These are phyloP conservation scores for Termitomyces sp. DNA, from an alignment of 768 basidiomycete species.

Conservation along the genomic window DNA sequence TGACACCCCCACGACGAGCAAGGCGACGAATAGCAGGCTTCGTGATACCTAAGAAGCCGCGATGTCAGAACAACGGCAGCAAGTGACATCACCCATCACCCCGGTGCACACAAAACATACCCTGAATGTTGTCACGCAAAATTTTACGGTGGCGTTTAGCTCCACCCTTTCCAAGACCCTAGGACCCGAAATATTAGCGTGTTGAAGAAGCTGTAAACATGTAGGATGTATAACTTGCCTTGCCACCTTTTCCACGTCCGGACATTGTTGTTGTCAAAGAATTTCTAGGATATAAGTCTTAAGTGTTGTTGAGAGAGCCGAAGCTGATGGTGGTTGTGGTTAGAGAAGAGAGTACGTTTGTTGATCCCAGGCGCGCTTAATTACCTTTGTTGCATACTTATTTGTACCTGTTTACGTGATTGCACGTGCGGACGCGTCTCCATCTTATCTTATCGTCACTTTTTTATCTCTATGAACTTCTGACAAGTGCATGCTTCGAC, in stretches of 20 bases:
- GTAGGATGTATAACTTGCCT: conserved; percentile 27
- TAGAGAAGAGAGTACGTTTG: conserved; percentile 21
- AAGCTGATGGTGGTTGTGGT: conserved; percentile 26
- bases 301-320: conserved; percentile 1
- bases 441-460: neutral
- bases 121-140: conserved; percentile 69
- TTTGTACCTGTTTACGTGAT: conserved; percentile 35
- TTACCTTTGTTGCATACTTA: conserved; percentile 30
- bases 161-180: conserved; percentile 83
- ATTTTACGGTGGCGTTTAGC: conserved; percentile 84
- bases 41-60: conserved; percentile 48
- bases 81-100: neutral
- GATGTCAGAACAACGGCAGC: neutral
- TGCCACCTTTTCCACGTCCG: conserved; percentile 84
- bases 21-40: conserved; percentile 84
- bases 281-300: conserved; percentile 8
- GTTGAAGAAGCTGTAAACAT: neutral
- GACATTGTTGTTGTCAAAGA: conserved; percentile 39
- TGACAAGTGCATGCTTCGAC: neutral
- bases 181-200: neutral
- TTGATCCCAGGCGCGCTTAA: conserved; percentile 30
- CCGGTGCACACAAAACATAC: conserved; percentile 20
- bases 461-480: neutral
- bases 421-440: conserved; percentile 7
- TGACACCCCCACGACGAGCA: conserved; percentile 89